Conservation (phyloP, 495 filamentous ascomycete species). For the Xylaria grammica region DNA sequence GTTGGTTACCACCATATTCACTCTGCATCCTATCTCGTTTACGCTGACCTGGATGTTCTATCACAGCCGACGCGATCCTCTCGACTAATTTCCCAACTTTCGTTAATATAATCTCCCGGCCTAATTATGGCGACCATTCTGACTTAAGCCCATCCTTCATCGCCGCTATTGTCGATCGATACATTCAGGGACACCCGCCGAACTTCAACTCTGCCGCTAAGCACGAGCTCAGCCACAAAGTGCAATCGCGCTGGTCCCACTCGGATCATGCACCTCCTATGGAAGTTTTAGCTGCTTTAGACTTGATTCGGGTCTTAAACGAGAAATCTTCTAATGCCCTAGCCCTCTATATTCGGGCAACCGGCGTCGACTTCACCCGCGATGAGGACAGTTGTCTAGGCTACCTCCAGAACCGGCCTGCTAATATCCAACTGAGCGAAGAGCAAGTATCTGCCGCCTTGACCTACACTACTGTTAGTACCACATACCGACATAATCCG, state of each 20-base stretch:
- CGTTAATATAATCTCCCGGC: conserved; percentile 68
- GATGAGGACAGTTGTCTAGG: conserved; percentile 54
- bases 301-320: conserved; percentile 70
- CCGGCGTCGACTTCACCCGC: conserved; percentile 64
- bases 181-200: conserved; percentile 79
- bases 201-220: conserved; percentile 80
- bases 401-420: conserved; percentile 67
- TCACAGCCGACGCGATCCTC: conserved; percentile 80
- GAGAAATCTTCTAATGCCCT: conserved; percentile 67
- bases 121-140: conserved; percentile 59
- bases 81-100: conserved; percentile 76
- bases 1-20: conserved; percentile 50
- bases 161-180: conserved; percentile 77
- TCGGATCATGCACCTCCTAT: conserved; percentile 66
- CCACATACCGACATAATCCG: conserved; percentile 73
- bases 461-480: conserved; percentile 74
- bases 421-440: conserved; percentile 73
- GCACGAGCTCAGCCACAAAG: conserved; percentile 67
- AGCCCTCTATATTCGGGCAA: conserved; percentile 76
- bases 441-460: conserved; percentile 81
- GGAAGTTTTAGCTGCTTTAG: conserved; percentile 75
- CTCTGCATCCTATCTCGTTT: conserved; percentile 19
- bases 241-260: conserved; percentile 67
- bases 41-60: conserved; percentile 30
- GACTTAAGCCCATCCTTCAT: conserved; percentile 70